Evolutionary conservation across 106 monocot species (phyloP).

Genomic region (Agapanthus africanus): DNA sequence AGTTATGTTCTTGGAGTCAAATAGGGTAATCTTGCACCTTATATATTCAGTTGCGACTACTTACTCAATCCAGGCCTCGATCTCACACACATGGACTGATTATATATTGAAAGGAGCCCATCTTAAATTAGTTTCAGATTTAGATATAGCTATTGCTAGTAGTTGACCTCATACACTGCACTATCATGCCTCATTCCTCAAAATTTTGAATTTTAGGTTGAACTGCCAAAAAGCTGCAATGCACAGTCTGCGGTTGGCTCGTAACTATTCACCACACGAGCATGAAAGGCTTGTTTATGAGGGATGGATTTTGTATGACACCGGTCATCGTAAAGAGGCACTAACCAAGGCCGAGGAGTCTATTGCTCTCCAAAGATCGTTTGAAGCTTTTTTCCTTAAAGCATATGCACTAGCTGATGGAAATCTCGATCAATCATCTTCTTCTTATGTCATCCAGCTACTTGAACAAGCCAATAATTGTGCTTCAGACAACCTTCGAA

Average conservation of each 20-base stretch:
- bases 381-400: constrained; percentile 97
- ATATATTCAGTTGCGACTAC: not conserved
- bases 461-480: constrained; percentile 86
- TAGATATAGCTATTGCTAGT: not conserved
- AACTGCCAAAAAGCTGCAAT: constrained; percentile 98
- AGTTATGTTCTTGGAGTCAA: not conserved
- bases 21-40: not conserved
- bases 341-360: constrained; percentile 93
- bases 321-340: constrained; percentile 90
- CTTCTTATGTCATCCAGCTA: constrained; percentile 65
- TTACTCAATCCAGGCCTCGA: no score
- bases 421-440: constrained; percentile 49
- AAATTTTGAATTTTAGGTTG: constrained; percentile 53
- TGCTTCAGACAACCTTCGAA: constrained; percentile 94
- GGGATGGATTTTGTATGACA: constrained; percentile 99
- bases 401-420: constrained; percentile 95
- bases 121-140: not conserved
- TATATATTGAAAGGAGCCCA: not conserved
- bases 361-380: constrained; percentile 77
- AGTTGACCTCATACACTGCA: constrained; percentile 7
- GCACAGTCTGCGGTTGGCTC: constrained; percentile 75
- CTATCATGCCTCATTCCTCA: not conserved
- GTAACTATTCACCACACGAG: constrained; percentile 68
- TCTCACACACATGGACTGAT: no score
- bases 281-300: constrained; percentile 97